phyloP scores from a whole-genome alignment of 2,329 filamentous ascomycete genomes.

The Diaporthe amygdali region DNA sequence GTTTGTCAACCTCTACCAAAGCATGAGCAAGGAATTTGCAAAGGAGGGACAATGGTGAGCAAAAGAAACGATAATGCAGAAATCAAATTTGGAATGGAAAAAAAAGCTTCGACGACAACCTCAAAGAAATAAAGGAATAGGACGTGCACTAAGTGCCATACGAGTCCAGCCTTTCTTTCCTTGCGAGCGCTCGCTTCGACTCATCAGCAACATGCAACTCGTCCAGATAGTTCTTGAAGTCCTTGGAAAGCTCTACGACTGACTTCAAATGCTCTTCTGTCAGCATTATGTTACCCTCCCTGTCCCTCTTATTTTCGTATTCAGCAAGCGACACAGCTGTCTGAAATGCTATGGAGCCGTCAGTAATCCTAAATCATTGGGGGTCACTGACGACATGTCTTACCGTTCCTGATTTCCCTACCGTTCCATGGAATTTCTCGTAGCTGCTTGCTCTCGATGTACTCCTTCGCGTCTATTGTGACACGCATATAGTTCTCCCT shows the following conservation, averaged over 20 bases:
- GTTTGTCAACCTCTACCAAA: too few species aligned
- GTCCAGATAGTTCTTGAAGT: conserved; percentile 25
- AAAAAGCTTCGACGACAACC: too few species aligned
- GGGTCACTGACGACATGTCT: not conserved
- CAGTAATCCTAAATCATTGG: not conserved
- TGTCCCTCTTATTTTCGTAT: conserved; percentile 23
- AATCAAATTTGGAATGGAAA: too few species aligned
- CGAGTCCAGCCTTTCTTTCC: conserved; percentile 21
- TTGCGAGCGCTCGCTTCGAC: not conserved
- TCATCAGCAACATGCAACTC: conserved; percentile 13
- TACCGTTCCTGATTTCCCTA: not conserved
- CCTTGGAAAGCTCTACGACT: conserved; percentile 30
- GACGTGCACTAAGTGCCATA: too few species aligned
- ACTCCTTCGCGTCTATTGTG: conserved; percentile 28
- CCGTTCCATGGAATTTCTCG: conserved; percentile 24
- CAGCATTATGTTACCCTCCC: conserved; percentile 25
- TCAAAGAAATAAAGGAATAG: too few species aligned
- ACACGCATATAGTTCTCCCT: conserved; percentile 31
- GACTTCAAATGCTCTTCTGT: conserved; percentile 31
- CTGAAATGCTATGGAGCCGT: not conserved
- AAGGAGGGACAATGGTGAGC: too few species aligned
- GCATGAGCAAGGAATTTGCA: too few species aligned
- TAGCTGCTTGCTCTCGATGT: conserved; percentile 28
- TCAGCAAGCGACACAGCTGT: conserved; percentile 10
- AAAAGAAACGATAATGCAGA: too few species aligned